Conservation (phyloP, 768 basidiomycete genomes). For the Tricholoma sp. region DNA sequence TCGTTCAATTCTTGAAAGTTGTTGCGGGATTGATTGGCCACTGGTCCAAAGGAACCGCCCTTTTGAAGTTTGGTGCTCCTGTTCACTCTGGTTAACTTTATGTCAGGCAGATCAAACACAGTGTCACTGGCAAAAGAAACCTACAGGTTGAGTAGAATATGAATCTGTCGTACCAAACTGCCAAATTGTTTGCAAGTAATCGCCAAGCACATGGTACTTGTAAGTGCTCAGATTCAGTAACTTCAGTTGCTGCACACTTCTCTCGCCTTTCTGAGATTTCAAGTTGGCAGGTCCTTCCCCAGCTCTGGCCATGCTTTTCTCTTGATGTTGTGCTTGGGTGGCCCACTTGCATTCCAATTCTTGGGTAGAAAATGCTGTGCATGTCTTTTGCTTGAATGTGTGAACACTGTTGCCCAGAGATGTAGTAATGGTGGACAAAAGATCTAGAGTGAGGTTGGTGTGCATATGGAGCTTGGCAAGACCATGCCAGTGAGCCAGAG, state of each 20-base stretch:
- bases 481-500: slow-evolving; percentile 1
- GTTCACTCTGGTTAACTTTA: neutral
- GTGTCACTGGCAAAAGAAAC: neutral
- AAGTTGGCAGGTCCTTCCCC: neutral
- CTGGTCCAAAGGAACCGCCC: neutral
- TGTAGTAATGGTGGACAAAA: slow-evolving; percentile 14
- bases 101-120: neutral
- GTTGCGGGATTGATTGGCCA: neutral
- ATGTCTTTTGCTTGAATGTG: slow-evolving; percentile 14
- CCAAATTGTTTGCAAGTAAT: neutral
- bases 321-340: neutral
- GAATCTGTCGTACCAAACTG: no score
- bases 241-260: neutral
- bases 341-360: slow-evolving; percentile 8
- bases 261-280: neutral
- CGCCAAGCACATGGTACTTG: neutral
- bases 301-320: neutral
- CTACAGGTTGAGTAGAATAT: no score
- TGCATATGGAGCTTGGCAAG: slow-evolving; percentile 7
- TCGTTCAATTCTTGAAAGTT: no score
- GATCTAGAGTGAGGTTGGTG: neutral
- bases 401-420: slow-evolving; percentile 17
- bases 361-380: slow-evolving; percentile 4
- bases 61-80: neutral
- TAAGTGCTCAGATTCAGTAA: neutral